Percentiles rank a stretch among this genome's conserved stretches.
These are phyloP conservation scores for Trametes maxima DNA, from an alignment of 768 basidiomycete species.

Conservation along the genomic window DNA sequence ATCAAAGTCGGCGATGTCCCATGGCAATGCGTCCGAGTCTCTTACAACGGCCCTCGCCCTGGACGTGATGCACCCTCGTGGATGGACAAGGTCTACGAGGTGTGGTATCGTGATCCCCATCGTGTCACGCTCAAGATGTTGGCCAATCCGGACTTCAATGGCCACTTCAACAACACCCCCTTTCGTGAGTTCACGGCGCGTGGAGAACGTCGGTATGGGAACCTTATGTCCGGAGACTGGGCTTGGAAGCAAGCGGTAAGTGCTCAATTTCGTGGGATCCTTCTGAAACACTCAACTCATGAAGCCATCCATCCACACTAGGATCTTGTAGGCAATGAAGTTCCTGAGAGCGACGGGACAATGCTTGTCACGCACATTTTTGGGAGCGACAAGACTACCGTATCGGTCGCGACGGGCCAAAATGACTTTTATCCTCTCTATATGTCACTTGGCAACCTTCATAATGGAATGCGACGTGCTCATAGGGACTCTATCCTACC, in stretches of 20 bases:
- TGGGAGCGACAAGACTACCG: constrained; percentile 23
- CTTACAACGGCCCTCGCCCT: constrained; percentile 20
- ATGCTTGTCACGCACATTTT: not conserved
- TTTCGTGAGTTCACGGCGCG: not conserved
- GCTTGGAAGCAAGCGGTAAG: constrained; percentile 12
- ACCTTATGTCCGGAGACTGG: not conserved
- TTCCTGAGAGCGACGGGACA: not conserved
- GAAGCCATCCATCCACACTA: too few relatives aligned
- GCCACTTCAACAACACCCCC: not conserved
- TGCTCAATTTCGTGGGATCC: too few relatives aligned
- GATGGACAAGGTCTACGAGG: not conserved
- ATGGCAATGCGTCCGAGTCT: constrained; percentile 39
- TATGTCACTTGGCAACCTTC: constrained; percentile 26
- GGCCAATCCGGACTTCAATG: not conserved
- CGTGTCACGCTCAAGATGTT: not conserved
- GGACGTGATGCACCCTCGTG: constrained; percentile 1
- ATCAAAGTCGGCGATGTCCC: constrained; percentile 39
- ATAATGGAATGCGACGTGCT: constrained; percentile 26
- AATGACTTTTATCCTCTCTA: constrained; percentile 35
- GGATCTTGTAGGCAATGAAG: not conserved
- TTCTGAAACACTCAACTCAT: too few relatives aligned
- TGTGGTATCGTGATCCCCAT: not conserved
- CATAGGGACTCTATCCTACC: constrained; percentile 26
- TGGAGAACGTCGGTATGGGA: not conserved
- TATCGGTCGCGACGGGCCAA: constrained; percentile 30